These are phyloP conservation scores for Guadua angustifolia DNA, from an alignment of 176 grass and related monocot species.

Conservation along the genomic window DNA sequence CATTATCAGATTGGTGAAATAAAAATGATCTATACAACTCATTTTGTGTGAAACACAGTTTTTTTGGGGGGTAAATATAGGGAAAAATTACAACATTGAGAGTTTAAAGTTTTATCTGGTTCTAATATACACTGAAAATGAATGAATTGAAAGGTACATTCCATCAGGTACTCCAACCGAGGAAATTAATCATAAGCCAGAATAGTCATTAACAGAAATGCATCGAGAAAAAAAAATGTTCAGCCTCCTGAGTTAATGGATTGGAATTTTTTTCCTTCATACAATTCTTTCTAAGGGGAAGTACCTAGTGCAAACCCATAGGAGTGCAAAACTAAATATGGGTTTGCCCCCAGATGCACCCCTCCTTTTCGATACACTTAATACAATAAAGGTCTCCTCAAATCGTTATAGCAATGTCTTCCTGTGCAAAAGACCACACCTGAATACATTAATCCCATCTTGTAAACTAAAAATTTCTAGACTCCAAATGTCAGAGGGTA, in stretches of 20 bases:
- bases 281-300: background rate
- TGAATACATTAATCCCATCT: background rate
- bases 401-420: background rate
- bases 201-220: background rate
- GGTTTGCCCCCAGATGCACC: background rate
- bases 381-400: background rate
- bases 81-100: background rate
- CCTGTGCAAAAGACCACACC: background rate
- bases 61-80: conserved; percentile 2
- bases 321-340: background rate
- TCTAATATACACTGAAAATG: background rate
- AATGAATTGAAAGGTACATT: background rate
- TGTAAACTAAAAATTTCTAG: background rate
- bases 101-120: background rate
- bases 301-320: background rate
- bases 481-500: background rate
- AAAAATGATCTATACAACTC: conserved; percentile 11
- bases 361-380: background rate
- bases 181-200: background rate
- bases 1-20: conserved; percentile 32
- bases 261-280: background rate
- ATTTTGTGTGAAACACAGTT: background rate
- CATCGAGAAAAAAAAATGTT: background rate
- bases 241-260: background rate
- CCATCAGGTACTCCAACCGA: background rate